Conservation (phyloP, 2,329 filamentous ascomycete species). For the Colletotrichum phormii region DNA sequence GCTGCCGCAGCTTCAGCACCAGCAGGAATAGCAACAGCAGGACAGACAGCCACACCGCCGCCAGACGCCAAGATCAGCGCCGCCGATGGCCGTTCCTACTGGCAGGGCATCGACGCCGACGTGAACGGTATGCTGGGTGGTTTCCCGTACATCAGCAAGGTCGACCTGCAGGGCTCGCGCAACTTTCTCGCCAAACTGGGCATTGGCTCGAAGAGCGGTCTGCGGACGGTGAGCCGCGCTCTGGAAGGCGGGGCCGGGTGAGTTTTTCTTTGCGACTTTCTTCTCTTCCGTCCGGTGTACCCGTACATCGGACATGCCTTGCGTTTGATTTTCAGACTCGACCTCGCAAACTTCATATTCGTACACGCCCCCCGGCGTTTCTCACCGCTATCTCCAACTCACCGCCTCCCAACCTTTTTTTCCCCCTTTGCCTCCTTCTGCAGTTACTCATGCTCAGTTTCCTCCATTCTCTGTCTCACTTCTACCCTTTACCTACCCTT, state of each 20-base stretch:
- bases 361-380: conserved; percentile 2
- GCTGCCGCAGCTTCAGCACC: conserved; percentile 14
- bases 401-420: conserved; percentile 19
- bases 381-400: conserved; percentile 30
- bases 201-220: conserved; percentile 49
- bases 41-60: conserved; percentile 28
- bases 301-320: conserved; percentile 15
- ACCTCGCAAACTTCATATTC: conserved; percentile 12
- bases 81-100: conserved; percentile 57
- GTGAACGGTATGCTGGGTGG: conserved; percentile 85
- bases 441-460: conserved; percentile 15
- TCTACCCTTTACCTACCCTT: conserved; percentile 20
- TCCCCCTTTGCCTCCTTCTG: neutral
- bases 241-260: conserved; percentile 56
- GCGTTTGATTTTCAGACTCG: conserved; percentile 1
- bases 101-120: conserved; percentile 57
- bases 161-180: conserved; percentile 76
- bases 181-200: conserved; percentile 77
- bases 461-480: conserved; percentile 18
- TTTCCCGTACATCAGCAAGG: conserved; percentile 70
- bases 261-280: conserved; percentile 33
- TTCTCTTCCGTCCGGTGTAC: neutral
- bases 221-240: conserved; percentile 43
- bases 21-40: neutral
- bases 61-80: conserved; percentile 50